These are phyloP conservation scores for Aureobasidium uvarum DNA, from an alignment of 2,329 filamentous ascomycete species.

Conservation along the genomic window DNA sequence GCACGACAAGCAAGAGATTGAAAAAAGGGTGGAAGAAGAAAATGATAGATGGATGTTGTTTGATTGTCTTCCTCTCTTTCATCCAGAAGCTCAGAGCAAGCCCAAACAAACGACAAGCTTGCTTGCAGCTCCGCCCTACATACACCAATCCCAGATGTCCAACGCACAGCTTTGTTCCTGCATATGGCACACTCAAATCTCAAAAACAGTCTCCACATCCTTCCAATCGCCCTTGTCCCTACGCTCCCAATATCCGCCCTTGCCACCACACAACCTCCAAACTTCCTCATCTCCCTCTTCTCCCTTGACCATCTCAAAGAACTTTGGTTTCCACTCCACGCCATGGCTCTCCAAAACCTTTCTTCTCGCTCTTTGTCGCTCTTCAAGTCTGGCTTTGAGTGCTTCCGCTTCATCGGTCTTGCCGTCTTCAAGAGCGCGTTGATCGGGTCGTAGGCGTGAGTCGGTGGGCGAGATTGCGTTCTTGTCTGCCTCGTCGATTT, in stretches of 20 bases:
- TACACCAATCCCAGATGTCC: background rate
- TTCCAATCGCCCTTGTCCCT: conserved; percentile 67
- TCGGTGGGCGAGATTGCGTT: conserved; percentile 77
- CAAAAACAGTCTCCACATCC: conserved; percentile 56
- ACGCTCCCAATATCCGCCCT: conserved; percentile 93
- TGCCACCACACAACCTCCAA: conserved; percentile 69
- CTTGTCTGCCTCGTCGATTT: conserved; percentile 77
- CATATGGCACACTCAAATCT: conserved; percentile 28
- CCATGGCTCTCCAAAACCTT: conserved; percentile 72
- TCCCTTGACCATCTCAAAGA: conserved; percentile 70
- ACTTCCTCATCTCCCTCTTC: conserved; percentile 45
- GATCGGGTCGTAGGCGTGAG: conserved; percentile 79
- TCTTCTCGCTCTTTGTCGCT: conserved; percentile 74
- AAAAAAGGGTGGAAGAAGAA: background rate
- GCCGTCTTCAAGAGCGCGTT: conserved; percentile 78
- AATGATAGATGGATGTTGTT: background rate
- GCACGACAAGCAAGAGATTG: background rate
- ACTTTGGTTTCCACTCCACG: conserved; percentile 70
- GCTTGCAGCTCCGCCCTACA: too few species aligned
- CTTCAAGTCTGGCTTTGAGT: conserved; percentile 79
- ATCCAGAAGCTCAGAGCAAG: background rate
- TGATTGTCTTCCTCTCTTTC: background rate
- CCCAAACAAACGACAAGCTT: conserved; percentile 1
- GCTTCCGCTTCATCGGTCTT: conserved; percentile 79
- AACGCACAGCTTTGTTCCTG: background rate